Conservation (phyloP, 2,329 filamentous ascomycete species). For the Monilinia polystroma region DNA sequence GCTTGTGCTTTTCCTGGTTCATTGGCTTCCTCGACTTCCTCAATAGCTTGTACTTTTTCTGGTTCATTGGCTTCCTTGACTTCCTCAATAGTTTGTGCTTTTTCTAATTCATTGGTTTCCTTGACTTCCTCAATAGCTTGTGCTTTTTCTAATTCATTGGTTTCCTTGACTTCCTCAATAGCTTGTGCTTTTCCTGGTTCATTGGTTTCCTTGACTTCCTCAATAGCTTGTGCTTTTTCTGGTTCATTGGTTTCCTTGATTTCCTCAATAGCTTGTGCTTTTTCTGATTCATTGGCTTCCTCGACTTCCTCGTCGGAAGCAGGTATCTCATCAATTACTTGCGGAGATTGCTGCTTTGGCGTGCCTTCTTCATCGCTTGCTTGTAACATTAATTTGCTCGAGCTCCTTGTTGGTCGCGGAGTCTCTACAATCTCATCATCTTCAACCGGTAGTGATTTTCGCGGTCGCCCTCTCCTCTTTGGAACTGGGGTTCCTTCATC, state of each 20-base stretch:
- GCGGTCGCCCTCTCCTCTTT: slow-evolving; percentile 23
- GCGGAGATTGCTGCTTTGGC: slow-evolving; percentile 23
- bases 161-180: no score
- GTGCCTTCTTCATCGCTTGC: slow-evolving; percentile 27
- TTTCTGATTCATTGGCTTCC: neutral
- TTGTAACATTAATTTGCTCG: slow-evolving; percentile 32
- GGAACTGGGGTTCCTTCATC: slow-evolving; percentile 24
- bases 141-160: no score
- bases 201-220: no score
- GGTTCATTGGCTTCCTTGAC: neutral
- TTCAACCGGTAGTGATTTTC: slow-evolving; percentile 15
- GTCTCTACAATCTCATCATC: slow-evolving; percentile 22
- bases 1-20: slow-evolving; percentile 1
- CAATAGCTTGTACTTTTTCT: neutral
- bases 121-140: no score
- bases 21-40: neutral
- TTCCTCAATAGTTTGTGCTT: neutral
- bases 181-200: no score
- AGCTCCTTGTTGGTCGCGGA: slow-evolving; percentile 32
- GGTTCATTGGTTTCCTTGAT: no score
- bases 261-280: neutral
- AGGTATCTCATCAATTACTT: neutral
- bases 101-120: neutral
- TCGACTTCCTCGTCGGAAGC: no score
- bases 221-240: no score